phyloP scores from a whole-genome alignment of 2,329 filamentous ascomycete genomes.

The Colletotrichum tofieldiae region DNA sequence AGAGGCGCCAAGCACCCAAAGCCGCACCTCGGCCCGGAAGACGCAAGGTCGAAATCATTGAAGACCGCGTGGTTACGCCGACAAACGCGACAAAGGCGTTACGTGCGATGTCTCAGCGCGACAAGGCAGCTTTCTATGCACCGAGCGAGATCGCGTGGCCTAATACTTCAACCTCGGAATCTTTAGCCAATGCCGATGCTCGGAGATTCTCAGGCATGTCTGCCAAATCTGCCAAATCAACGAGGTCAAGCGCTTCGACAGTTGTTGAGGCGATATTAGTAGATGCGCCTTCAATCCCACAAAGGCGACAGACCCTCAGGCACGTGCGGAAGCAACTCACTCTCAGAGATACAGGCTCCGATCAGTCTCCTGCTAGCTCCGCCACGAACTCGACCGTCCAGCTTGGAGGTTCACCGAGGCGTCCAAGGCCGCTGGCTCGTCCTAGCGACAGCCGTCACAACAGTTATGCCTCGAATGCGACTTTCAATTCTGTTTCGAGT shows the following conservation, averaged over 20 bases:
- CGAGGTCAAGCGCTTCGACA: constrained; percentile 69
- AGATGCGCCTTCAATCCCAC: constrained; percentile 61
- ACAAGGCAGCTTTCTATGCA: constrained; percentile 57
- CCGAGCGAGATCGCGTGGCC: constrained; percentile 52
- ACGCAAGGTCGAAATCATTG: constrained; percentile 58
- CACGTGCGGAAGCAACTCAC: constrained; percentile 72
- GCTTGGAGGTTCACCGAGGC: constrained; percentile 49
- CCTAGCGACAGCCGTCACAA: constrained; percentile 56
- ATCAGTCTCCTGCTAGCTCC: constrained; percentile 60
- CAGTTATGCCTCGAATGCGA: constrained; percentile 65
- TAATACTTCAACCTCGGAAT: constrained; percentile 55
- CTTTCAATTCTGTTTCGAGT: constrained; percentile 67
- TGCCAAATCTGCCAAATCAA: constrained; percentile 68
- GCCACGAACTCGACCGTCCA: constrained; percentile 57
- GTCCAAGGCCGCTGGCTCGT: constrained; percentile 49
- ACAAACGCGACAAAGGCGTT: constrained; percentile 68
- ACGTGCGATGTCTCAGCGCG: constrained; percentile 63
- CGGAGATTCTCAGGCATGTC: constrained; percentile 70
- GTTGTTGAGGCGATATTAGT: constrained; percentile 72
- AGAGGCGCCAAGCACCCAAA: constrained; percentile 52
- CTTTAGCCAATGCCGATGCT: constrained; percentile 59
- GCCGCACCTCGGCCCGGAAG: constrained; percentile 45
- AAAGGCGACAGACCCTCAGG: constrained; percentile 69
- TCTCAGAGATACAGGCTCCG: constrained; percentile 64
- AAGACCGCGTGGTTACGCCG: constrained; percentile 64